Base-by-base conservation (phyloP, 768 basidiomycete genomes). In the Amanita rubescens region DNA sequence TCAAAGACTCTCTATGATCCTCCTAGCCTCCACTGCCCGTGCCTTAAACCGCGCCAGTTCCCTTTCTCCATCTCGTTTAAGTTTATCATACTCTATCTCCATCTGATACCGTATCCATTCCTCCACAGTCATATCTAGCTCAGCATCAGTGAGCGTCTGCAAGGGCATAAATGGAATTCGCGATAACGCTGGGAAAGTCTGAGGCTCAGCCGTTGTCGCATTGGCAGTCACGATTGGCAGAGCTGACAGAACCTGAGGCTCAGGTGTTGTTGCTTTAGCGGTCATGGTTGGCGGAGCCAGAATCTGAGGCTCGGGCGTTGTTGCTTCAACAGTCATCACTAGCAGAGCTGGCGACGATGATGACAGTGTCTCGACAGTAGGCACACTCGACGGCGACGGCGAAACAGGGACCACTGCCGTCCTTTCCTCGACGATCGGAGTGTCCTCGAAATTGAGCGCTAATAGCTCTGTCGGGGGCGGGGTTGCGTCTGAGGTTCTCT, bases 91-190 rank as follows among this genome's bases (percentile, higher is more conserved):
- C 66, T 90, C 77, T 43, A 79, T 66, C 57, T 75, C 75, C 65
- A 90, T 86, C 68, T 92, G 89, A 58, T 81, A 78, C 51, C 84
- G 75, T 54, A 92, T 82, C 80, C 88, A 88, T 61, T 93, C 81
- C 61, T 93, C 90, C 45, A 94, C 76, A 0, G 89, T 87, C 87
- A 93, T 85, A 17, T 74, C 69, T 55, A 84, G 72, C 63, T 93
- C 87, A 17, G 79, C 79, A 42, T 85, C 85, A 5, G 75, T 80
- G 37, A 89, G 70, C 20, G 64, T 63, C 19, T 68, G 66, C 25
- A 76, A 46, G 6, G 72, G 69, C n/a, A 67, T 66, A 53, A 77
- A 77, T 1, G 76, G 76, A 3, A 75, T 67, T 55, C 70, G 71
- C 0, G 77, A 74, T 30, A 79, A 65, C 10, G 74, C 65, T 5